Conservation (phyloP, 225 moss, liverwort and hornwort species). For the Lunularia cruciata region DNA sequence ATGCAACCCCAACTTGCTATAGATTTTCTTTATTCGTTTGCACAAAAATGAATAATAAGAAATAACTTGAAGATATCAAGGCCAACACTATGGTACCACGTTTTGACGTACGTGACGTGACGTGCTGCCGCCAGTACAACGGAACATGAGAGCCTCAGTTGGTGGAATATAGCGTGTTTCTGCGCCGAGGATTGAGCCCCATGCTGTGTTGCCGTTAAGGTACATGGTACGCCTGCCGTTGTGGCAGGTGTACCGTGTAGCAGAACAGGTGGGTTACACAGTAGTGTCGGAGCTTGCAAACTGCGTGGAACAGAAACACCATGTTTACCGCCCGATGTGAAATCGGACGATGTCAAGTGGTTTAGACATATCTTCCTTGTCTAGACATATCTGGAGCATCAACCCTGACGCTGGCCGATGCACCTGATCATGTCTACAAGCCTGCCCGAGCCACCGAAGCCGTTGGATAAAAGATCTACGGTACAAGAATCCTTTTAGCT, state of each 20-base stretch:
- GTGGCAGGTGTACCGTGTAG: neutral
- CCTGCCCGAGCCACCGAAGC: too few relatives aligned
- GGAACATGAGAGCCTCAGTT: neutral
- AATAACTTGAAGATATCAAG: too few relatives aligned
- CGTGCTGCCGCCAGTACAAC: neutral
- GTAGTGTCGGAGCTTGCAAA: neutral
- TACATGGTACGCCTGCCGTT: neutral
- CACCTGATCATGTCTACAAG: too few relatives aligned
- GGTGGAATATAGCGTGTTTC: neutral
- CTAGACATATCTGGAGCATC: neutral
- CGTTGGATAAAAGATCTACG: too few relatives aligned
- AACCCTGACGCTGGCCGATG: neutral
- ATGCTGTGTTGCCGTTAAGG: neutral
- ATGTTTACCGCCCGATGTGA: neutral
- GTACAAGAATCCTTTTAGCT: too few relatives aligned
- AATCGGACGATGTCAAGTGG: neutral
- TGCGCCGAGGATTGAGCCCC: neutral
- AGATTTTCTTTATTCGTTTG: too few relatives aligned
- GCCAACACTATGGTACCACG: too few relatives aligned
- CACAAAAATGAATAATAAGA: too few relatives aligned
- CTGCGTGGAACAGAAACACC: neutral
- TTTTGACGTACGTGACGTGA: too few relatives aligned
- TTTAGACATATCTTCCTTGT: neutral
- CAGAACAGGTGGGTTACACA: neutral
- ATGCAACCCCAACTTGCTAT: too few relatives aligned